Conservation (phyloP, 495 filamentous ascomycete genomes). For the Articulospora tetracladia region DNA sequence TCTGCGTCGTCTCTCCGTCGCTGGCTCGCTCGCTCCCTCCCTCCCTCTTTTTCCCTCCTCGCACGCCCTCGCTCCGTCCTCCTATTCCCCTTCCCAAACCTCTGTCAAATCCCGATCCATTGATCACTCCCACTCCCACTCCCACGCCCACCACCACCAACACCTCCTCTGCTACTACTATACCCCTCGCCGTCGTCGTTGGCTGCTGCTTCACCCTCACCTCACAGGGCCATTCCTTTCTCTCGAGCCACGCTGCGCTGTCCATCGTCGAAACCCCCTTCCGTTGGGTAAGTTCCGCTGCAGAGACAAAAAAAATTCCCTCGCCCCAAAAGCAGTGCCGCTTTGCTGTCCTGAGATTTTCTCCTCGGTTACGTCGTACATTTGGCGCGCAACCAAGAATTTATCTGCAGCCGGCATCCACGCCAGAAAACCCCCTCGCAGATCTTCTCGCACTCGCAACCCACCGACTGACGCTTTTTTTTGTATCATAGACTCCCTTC, state of each 20-base stretch:
- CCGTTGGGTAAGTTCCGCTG: conserved; percentile 18
- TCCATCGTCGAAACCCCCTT: too few species aligned
- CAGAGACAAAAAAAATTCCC: conserved; percentile 13
- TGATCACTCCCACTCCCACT: conserved; percentile 3
- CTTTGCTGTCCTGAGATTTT: conserved; percentile 19
- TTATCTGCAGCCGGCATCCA: background rate
- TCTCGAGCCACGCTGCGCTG: conserved; percentile 8
- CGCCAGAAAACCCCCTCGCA: background rate
- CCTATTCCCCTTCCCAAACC: too few species aligned
- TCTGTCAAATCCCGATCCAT: background rate
- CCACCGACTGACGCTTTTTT: background rate
- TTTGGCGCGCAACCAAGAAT: conserved; percentile 9
- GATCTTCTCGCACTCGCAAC: background rate
- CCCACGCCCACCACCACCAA: conserved; percentile 1
- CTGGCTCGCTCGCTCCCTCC: too few species aligned
- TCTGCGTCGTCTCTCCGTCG: too few species aligned
- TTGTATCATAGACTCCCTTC: conserved; percentile 11
- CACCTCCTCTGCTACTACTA: background rate
- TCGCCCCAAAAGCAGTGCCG: conserved; percentile 6
- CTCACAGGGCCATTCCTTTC: conserved; percentile 20
- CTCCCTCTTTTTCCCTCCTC: too few species aligned
- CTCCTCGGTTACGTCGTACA: conserved; percentile 21
- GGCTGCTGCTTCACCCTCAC: background rate
- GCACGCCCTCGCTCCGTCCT: too few species aligned
- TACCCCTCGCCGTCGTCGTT: conserved; percentile 7